Base-by-base conservation (phyloP, 805 yeast genomes). In the Metschnikowia amazonensis region DNA sequence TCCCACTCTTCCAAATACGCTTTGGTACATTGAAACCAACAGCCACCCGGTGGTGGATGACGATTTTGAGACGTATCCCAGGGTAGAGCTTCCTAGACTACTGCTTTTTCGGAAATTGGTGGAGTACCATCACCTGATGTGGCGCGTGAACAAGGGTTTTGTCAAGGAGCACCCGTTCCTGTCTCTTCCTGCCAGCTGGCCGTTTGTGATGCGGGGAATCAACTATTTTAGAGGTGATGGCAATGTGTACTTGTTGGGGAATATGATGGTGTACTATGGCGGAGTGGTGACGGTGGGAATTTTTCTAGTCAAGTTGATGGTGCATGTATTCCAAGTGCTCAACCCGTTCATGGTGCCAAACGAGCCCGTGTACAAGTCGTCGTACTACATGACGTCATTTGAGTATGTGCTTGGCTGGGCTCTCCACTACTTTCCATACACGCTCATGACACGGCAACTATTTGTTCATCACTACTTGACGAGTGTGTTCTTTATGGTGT, bases 21-120 rank as follows among this genome's bases (percentile, higher is more conserved):
- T 82, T 39, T 90, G 96, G 86, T 79, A 71, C 57, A 66, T 90
- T 52, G 97, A 89, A 60, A 67, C 67, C 48, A 84, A 84, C 55
- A 60, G 62, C 21, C 84, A 82, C 62, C 86, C 85, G 13, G 56
- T 65, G 44, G 62, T 75, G 1, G 59, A 60, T 18, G 38, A 51
- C 10, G 55, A 62, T 8, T 38, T 42, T 5, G 56, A 42, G 16
- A 48, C 36, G n/a, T 55, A 49, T 43, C 62, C 53, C 2, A 59
- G 60, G 33, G 49, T 56, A 36, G 28, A 58, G 50, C 47, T 66
- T 53, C 43, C 65, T 33, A 17, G 64, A 60, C 51, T 65, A 68
- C 36, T 75, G 16, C 76, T 83, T 55, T 70, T 69, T 60, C 62
- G 64, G 40, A 84, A 81, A 61, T 53, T 85, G 29, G 25, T 60